These are phyloP conservation scores for Arctium minus DNA, from an alignment of 129 eudicot species.

Conservation along the genomic window DNA sequence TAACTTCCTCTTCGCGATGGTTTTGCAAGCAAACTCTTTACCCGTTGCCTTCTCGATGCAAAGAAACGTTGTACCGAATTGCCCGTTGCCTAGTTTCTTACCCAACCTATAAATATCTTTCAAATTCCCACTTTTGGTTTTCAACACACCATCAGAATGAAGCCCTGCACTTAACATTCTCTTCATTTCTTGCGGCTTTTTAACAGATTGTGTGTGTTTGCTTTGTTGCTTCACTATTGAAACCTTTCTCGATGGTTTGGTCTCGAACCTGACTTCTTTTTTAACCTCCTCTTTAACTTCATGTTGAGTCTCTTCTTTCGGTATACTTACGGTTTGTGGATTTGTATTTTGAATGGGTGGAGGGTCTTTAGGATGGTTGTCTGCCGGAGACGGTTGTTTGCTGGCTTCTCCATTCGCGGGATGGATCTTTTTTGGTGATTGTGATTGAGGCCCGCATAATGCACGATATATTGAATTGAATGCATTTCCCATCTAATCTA, in stretches of 20 bases:
- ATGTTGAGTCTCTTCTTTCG: conserved; percentile 19
- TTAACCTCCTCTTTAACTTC: conserved; percentile 3
- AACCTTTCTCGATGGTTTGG: conserved; percentile 27
- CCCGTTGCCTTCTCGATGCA: conserved; percentile 57
- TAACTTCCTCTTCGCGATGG: conserved; percentile 72
- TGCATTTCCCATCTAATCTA: conserved; percentile 54
- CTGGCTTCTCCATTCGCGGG: conserved; percentile 6
- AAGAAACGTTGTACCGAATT: conserved; percentile 70
- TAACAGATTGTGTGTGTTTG: conserved; percentile 32
- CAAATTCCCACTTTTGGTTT: conserved; percentile 57
- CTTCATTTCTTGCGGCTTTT: conserved; percentile 43
- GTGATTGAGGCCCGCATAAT: conserved; percentile 35
- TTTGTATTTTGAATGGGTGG: conserved; percentile 35
- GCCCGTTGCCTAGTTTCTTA: conserved; percentile 73
- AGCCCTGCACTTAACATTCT: conserved; percentile 65
- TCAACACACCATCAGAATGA: conserved; percentile 47
- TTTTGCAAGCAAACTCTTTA: conserved; percentile 67
- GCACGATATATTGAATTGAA: conserved; percentile 26
- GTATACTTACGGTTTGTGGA: conserved; percentile 44
- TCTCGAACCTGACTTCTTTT: conserved; percentile 16
- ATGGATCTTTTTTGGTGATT: conserved; percentile 11
- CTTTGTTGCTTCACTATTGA: conserved; percentile 36
- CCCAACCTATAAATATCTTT: conserved; percentile 66
- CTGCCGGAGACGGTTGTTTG: conserved; percentile 3
- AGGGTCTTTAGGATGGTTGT: conserved; percentile 16